Base-by-base conservation (phyloP, 2,329 filamentous ascomycete species). In the Colletotrichum cuscutae region DNA sequence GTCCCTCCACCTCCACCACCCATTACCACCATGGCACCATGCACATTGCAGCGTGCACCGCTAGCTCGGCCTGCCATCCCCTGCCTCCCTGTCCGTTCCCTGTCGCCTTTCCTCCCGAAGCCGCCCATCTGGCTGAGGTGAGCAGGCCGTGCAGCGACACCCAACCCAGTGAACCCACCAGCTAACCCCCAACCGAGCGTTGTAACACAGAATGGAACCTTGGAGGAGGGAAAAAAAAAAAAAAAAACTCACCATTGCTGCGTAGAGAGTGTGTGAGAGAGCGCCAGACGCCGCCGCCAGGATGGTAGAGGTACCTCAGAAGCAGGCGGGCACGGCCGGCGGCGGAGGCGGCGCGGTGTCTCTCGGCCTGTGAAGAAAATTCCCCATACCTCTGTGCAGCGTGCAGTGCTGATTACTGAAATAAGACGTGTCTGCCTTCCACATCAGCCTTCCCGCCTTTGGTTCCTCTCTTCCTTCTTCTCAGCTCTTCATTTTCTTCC, bases 331-430 rank as follows among this genome's bases (percentile, higher is more conserved):
- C 65, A 64, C 52, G 67, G 35, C 35, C 56, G 57, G 22, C 59
- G 46, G 67, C 52, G 42, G 11, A 49, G 42, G 42, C 42, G 42
- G 54, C 49, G 57, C 66, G 61, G 53, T 68, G 42, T 54, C 66
- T 58, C 60, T 72, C 54, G 70, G 70, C 66, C 70, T 58, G 60
- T 70, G 60, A 68, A 72, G 58, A 68, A 68, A 73, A 73, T 65
- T 61, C 54, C 61, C 62, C 46, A 49, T 64, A 15, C n/a, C 32
- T 35, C 32, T 35, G 32, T 32, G 30, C 30, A 32, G 30, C 9
- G 30, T 35, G 32, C 32, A 35, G 32, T 35, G 32, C 32, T 35
- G 32, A 1, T 35, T 35, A 35, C 42, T 53, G 46, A 70, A 65
- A 70, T 72, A 72, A 72, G 66, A 65, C 26, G 32, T 57, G 70